A percentile compares a stretch with the other conserved stretches of the same genome.
These are phyloP conservation scores for Termitomyces sp. DNA, from an alignment of 768 basidiomycete genomes.

Conservation along the genomic window DNA sequence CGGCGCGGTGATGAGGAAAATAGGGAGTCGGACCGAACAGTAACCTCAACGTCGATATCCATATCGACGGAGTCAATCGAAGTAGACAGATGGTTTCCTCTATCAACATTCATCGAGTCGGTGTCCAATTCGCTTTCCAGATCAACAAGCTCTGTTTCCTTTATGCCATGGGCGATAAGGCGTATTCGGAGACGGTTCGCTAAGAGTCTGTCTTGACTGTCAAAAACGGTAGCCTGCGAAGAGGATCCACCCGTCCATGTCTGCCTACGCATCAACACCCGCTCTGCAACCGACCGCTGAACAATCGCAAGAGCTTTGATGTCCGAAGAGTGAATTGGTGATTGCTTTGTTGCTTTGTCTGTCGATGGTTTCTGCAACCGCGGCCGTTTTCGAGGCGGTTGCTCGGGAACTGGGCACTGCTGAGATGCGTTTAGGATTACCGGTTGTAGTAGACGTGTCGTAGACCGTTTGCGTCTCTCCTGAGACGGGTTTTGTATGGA, in stretches of 20 bases:
- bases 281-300: slow-evolving; percentile 14
- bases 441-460: slow-evolving; percentile 4
- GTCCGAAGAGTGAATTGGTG: slow-evolving; percentile 9
- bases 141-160: slow-evolving; percentile 9
- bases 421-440: not conserved
- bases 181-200: slow-evolving; percentile 14
- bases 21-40: not conserved
- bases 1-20: slow-evolving; percentile 6
- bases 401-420: slow-evolving; percentile 5
- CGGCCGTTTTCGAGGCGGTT: slow-evolving; percentile 18
- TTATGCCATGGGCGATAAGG: slow-evolving; percentile 13
- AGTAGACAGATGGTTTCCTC: slow-evolving; percentile 3
- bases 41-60: slow-evolving; percentile 16
- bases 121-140: slow-evolving; percentile 3
- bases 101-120: slow-evolving; percentile 12
- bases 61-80: slow-evolving; percentile 15
- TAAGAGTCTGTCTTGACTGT: slow-evolving; percentile 14
- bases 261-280: slow-evolving; percentile 8
- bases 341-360: slow-evolving; percentile 3
- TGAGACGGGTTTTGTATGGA: slow-evolving; percentile 1
- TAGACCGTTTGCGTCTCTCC: slow-evolving; percentile 13
- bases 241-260: not conserved
- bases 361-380: slow-evolving; percentile 9
- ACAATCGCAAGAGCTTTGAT: slow-evolving; percentile 14
- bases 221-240: slow-evolving; percentile 3